Base-by-base conservation (phyloP, 2,329 filamentous ascomycete genomes). In the Hymenoscyphus fructigenus region DNA sequence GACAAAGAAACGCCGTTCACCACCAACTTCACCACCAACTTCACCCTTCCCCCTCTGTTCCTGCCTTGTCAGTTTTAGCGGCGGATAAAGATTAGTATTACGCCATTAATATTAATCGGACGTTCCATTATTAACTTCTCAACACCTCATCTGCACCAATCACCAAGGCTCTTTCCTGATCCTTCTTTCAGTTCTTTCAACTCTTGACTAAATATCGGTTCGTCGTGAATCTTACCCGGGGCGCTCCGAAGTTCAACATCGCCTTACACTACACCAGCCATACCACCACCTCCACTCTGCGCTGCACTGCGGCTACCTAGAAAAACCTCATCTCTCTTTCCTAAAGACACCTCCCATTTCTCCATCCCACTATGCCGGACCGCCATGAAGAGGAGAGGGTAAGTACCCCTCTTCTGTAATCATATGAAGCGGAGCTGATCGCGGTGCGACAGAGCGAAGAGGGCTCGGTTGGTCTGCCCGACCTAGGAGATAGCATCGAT, bases 401-500 rank as follows among this genome's bases (percentile, higher is more conserved):
- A 58, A 59, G 62, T 28, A 29, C 12, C n/a, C 5, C 26, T 38
- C 15, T n/a, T 47, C 10, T 29, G 15, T 6, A 15, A 5, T 26
- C 50, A 15, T 29, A 26, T 57, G 23, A 28, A 15, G 12, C 53
- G 28, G 20, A n/a, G 3, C 14, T 44, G 36, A 60, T 32, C 36
- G 26, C 17, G 59, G 20, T 61, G 20, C 57, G 15, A 47, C 64
- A 76, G 74, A 76, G 74, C 65, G 74, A 76, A 59, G 74, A 73
- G 34, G 74, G 73, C 38, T 75, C 73, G 3, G 70, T 75, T 50
- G 66, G 69, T n/a, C 59, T 72, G 36, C 70, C 74, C 55, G 86
- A 91, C 66, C 86, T 92, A 70, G 88, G 87, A 66, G 91, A 95
- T 70, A 84, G 84, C 75, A 88, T 99, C 78, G 94, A 98, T 77